phyloP scores from a whole-genome alignment of 75 land plant genomes.

The Isoetes taiwanensis region DNA sequence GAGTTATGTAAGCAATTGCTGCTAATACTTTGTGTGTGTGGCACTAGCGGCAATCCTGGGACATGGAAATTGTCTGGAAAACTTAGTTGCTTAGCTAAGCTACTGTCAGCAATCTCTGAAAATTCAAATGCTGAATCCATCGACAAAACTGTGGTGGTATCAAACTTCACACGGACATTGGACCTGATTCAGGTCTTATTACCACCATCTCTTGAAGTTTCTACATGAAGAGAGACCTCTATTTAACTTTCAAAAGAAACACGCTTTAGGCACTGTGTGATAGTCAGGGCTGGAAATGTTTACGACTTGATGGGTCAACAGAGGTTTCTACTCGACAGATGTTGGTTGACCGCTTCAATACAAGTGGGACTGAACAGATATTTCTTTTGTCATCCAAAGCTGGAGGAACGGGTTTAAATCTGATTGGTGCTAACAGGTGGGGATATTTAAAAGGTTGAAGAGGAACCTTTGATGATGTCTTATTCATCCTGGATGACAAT shows the following conservation, averaged over 20 bases:
- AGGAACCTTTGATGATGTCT: background rate
- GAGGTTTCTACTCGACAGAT: slow-evolving; percentile 20
- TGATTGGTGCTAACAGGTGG: slow-evolving; percentile 34
- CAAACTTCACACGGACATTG: slow-evolving; percentile 36
- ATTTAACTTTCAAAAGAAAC: background rate
- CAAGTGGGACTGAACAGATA: slow-evolving; percentile 20
- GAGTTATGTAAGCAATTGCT: too few relatives aligned
- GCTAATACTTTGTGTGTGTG: too few relatives aligned
- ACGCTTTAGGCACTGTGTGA: slow-evolving; percentile 26
- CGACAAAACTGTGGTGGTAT: slow-evolving; percentile 32
- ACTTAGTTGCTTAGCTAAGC: slow-evolving; percentile 14
- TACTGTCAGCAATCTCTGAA: slow-evolving; percentile 14
- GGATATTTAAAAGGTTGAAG: background rate
- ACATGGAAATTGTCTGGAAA: slow-evolving; percentile 24
- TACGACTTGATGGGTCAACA: slow-evolving; percentile 37
- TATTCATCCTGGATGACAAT: background rate
- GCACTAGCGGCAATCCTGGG: slow-evolving; percentile 2
- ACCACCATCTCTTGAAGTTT: background rate
- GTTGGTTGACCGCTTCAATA: slow-evolving; percentile 33
- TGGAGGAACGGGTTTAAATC: slow-evolving; percentile 37
- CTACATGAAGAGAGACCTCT: background rate
- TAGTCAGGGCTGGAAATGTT: slow-evolving; percentile 23
- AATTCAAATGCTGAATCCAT: background rate
- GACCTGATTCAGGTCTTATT: slow-evolving; percentile 30
- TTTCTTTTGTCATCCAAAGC: slow-evolving; percentile 40